Percentiles rank a stretch among this genome's conserved stretches.
Evolutionary conservation across 129 eudicot genomes (phyloP).

Genomic region (Helianthus annuus): HanXRQr2.0-SUNRISE NC_035434.2:168331957-168332456

Average conservation of each 20-base stretch:
- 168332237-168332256: slow-evolving; percentile 48
- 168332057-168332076: not conserved
- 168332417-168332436: slow-evolving; percentile 53
- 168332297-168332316: slow-evolving; percentile 74
- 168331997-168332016: not conserved
- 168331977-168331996: not conserved
- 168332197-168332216: slow-evolving; percentile 68
- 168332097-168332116: too few species aligned
- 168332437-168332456: slow-evolving; percentile 37
- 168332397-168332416: slow-evolving; percentile 69
- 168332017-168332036: not conserved
- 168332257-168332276: slow-evolving; percentile 46
- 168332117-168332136: not conserved
- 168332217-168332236: slow-evolving; percentile 46
- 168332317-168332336: slow-evolving; percentile 59
- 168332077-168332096: not conserved
- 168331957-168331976: not conserved
- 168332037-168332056: not conserved
- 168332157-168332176: slow-evolving; percentile 15
- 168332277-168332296: slow-evolving; percentile 58
- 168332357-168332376: slow-evolving; percentile 66
- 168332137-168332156: not conserved
- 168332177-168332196: slow-evolving; percentile 24
- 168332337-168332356: slow-evolving; percentile 77
- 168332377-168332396: slow-evolving; percentile 49